These are phyloP conservation scores for Fusarium sp. DNA, from an alignment of 2,329 filamentous ascomycete genomes.

Conservation along the genomic window DNA sequence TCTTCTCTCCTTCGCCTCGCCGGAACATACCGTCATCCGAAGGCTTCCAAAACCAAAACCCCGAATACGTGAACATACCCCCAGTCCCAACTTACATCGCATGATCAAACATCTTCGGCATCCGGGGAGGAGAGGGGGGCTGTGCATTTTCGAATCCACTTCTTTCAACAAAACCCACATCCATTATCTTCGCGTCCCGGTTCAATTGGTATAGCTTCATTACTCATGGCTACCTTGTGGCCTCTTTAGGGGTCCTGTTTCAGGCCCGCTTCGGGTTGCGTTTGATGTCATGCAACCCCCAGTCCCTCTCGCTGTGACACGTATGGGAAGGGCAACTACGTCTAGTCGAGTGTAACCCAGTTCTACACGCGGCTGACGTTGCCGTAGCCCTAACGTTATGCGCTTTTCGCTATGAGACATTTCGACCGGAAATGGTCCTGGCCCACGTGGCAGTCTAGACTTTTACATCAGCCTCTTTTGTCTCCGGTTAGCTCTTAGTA, in stretches of 20 bases:
- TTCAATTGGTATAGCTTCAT: neutral
- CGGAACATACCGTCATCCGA: conserved; percentile 1
- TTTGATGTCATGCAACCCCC: conserved; percentile 27
- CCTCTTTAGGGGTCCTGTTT: conserved; percentile 24
- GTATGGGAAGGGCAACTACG: neutral
- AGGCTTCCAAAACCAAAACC: conserved; percentile 16
- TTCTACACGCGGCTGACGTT: neutral
- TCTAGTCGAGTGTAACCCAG: neutral
- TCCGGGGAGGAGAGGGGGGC: conserved; percentile 13
- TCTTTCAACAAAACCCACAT: neutral
- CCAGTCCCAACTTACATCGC: neutral
- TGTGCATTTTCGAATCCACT: conserved; percentile 21
- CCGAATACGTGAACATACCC: neutral
- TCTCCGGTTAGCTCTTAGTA: neutral
- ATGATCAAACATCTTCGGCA: conserved; percentile 6
- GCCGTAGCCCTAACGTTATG: neutral
- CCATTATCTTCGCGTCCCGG: neutral
- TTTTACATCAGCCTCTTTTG: neutral
- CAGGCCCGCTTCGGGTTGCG: conserved; percentile 29
- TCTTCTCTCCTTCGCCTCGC: neutral
- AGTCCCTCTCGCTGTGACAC: neutral
- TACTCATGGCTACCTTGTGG: neutral
- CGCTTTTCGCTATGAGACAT: neutral
- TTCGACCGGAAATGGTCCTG: neutral
- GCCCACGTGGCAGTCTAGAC: neutral